A percentile compares a stretch with the other conserved stretches of the same genome.
Conservation (phyloP, 2,329 filamentous ascomycete species). For the Capronia americana region DNA sequence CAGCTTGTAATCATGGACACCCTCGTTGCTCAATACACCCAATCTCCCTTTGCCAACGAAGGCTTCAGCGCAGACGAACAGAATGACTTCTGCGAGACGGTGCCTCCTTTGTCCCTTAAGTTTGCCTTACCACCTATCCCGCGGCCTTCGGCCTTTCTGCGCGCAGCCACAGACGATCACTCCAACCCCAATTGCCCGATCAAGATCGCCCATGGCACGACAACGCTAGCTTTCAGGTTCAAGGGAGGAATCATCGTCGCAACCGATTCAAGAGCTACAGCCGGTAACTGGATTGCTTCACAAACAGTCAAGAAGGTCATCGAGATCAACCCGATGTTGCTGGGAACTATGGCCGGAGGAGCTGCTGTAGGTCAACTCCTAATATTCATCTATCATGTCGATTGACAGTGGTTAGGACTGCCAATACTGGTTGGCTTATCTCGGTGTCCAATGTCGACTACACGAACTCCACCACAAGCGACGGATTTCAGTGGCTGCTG, state of each 20-base stretch:
- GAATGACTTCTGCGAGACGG: conserved; percentile 72
- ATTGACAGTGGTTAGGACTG: conserved; percentile 70
- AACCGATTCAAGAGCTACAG: conserved; percentile 95
- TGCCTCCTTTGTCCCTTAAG: conserved; percentile 82
- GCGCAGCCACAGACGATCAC: conserved; percentile 95
- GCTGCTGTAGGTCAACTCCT: conserved; percentile 70
- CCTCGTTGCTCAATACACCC: conserved; percentile 89
- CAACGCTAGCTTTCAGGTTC: conserved; percentile 96
- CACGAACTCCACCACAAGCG: conserved; percentile 99
- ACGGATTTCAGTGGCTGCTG: conserved; percentile 95
- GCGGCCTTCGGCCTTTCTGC: conserved; percentile 91
- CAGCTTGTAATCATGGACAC: conserved; percentile 74
- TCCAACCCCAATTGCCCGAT: conserved; percentile 97
- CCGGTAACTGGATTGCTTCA: conserved; percentile 98
- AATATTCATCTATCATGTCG: not conserved
- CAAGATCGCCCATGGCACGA: conserved; percentile 99
- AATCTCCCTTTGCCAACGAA: conserved; percentile 76
- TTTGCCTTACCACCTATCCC: conserved; percentile 89
- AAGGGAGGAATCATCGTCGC: conserved; percentile 98
- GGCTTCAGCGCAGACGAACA: conserved; percentile 74
- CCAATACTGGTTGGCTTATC: conserved; percentile 99
- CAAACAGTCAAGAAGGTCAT: conserved; percentile 99
- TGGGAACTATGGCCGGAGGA: conserved; percentile 98
- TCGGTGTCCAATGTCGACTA: conserved; percentile 98
- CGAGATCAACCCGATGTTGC: conserved; percentile 90